Conservation (phyloP, 371 early-diverging fungal species). For the Mortierella sp. region DNA sequence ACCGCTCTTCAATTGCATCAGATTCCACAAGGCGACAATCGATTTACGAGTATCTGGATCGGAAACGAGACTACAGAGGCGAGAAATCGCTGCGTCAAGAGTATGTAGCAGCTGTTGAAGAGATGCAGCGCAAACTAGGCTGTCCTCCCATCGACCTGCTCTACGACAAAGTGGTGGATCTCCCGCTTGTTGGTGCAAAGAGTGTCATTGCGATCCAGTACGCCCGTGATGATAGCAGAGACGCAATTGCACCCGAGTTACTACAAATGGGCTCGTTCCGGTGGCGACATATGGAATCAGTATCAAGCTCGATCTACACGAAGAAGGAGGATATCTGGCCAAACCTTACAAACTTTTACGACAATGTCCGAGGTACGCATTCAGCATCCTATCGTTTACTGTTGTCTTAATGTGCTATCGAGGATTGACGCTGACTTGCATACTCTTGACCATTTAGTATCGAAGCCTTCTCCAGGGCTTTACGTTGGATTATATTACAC, state of each 20-base stretch:
- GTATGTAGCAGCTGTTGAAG: constrained; percentile 35
- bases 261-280: constrained; percentile 38
- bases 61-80: constrained; percentile 30
- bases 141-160: constrained; percentile 38
- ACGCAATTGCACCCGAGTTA: constrained; percentile 26
- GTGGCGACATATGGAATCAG: constrained; percentile 37
- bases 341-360: constrained; percentile 29
- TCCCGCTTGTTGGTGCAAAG: constrained; percentile 41
- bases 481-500: constrained; percentile 56
- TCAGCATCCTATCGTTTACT: neutral
- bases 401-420: too few species aligned
- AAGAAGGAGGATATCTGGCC: constrained; percentile 48
- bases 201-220: constrained; percentile 42
- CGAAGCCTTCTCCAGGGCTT: constrained; percentile 55
- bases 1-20: constrained; percentile 18
- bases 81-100: constrained; percentile 41
- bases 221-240: constrained; percentile 17
- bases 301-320: constrained; percentile 39
- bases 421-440: too few species aligned
- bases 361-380: constrained; percentile 28
- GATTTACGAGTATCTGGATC: constrained; percentile 31
- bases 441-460: constrained; percentile 13
- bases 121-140: constrained; percentile 30
- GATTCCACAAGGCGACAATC: constrained; percentile 7
- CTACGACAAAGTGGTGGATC: constrained; percentile 40